These are phyloP conservation scores for Xylaria grammica DNA, from an alignment of 495 filamentous ascomycete species.

Conservation along the genomic window DNA sequence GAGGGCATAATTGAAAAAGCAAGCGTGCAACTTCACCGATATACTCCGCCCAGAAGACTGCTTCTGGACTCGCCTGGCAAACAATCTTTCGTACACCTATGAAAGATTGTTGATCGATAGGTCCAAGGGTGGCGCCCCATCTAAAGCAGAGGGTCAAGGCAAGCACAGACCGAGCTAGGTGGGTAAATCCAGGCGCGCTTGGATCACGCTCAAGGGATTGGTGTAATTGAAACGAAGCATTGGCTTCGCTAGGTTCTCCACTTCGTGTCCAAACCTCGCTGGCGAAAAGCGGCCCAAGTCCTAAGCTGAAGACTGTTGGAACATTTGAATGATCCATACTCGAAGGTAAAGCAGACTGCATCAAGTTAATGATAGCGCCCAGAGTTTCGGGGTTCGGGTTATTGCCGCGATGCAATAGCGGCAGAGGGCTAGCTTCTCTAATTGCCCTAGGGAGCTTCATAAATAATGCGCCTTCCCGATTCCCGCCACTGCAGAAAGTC, in stretches of 20 bases:
- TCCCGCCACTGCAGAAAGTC: conserved; percentile 83
- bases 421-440: conserved; percentile 68
- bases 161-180: conserved; percentile 71
- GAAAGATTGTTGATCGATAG: conserved; percentile 50
- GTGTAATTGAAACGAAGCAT: conserved; percentile 72
- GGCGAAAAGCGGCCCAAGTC: conserved; percentile 48
- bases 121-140: conserved; percentile 70
- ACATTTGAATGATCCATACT: conserved; percentile 55
- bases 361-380: conserved; percentile 48
- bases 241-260: conserved; percentile 51
- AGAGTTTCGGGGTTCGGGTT: conserved; percentile 48
- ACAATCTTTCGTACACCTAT: conserved; percentile 45
- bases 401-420: conserved; percentile 51
- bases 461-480: conserved; percentile 82
- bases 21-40: conserved; percentile 45
- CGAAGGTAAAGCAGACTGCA: conserved; percentile 61
- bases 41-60: conserved; percentile 52
- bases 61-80: conserved; percentile 36
- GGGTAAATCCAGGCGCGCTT: conserved; percentile 73
- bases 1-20: conserved; percentile 41
- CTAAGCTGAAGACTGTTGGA: conserved; percentile 45
- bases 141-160: conserved; percentile 76
- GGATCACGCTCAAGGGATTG: conserved; percentile 72
- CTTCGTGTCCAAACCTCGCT: conserved; percentile 51
- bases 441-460: conserved; percentile 63